Percentiles rank a stretch among this genome's conserved stretches.
phyloP scores from a whole-genome alignment of 306 rosid genomes.

The Glycyrrhiza uralensis region DNA sequence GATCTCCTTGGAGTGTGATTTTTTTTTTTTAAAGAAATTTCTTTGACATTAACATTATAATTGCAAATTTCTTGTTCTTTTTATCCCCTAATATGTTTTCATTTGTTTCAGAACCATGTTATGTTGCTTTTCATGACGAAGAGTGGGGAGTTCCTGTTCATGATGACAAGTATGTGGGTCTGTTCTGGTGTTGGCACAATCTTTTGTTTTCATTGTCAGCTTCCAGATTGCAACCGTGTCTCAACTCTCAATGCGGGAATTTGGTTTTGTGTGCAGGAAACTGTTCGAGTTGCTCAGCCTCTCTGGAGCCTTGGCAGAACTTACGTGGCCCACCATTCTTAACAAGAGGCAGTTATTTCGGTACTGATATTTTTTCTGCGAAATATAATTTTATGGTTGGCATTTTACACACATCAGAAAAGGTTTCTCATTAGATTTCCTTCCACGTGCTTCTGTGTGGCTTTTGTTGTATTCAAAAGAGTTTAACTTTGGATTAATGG shows the following conservation, averaged over 20 bases:
- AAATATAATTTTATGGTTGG: background rate
- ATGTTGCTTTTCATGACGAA: constrained; percentile 63
- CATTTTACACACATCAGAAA: background rate
- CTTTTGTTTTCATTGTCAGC: constrained; percentile 18
- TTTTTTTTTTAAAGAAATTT: background rate
- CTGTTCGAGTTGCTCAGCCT: constrained; percentile 74
- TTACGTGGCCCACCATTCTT: constrained; percentile 69
- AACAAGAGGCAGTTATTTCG: constrained; percentile 58
- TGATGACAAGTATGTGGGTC: constrained; percentile 60
- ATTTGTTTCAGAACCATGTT: constrained; percentile 49
- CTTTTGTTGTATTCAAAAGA: constrained; percentile 12
- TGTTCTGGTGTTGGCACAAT: constrained; percentile 16
- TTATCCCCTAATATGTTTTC: constrained; percentile 29
- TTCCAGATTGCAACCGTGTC: constrained; percentile 23
- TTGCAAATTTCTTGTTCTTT: background rate
- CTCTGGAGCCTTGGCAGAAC: constrained; percentile 81
- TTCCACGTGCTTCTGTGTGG: constrained; percentile 9
- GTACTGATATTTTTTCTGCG: constrained; percentile 35
- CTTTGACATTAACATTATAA: background rate
- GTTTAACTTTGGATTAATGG: constrained; percentile 18
- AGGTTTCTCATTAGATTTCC: constrained; percentile 21
- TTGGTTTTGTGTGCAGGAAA: constrained; percentile 44
- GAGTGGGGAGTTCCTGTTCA: constrained; percentile 81
- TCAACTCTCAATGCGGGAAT: constrained; percentile 19
- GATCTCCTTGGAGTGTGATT: background rate